Base-by-base conservation (phyloP, 805 yeast genomes). In the Brettanomyces custersianus region DNA sequence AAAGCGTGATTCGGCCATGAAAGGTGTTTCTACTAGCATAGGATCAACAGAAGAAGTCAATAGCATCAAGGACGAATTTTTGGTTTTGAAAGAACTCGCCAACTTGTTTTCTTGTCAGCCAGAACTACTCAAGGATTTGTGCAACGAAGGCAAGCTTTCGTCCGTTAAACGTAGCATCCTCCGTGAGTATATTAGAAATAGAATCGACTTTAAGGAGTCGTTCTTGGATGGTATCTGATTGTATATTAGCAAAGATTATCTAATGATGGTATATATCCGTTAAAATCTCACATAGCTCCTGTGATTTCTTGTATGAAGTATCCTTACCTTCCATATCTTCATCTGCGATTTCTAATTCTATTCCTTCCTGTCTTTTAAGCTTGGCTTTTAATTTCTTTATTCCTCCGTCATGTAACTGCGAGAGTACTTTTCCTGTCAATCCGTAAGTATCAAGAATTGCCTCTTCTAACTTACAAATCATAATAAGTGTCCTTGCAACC, bases 71-170 rank as follows among this genome's bases (percentile, higher is more conserved):
- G 68, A 44, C 9, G 46, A 45, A 4, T 55, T 50, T 31, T 38
- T 39, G 25, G 42, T 85, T 10, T 60, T 88, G 42, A 73, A 86
- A 52, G 95, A 87, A 46, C 71, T 88, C 41, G 86, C 90, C 22
- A 85, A 84, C 48, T 62, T 88, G 40, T 88, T 79, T 55, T 80
- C 94, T 0, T 94, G 85, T 13, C 92, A 83, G 51, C 81, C 90
- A 2, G 82, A 82, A 39, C 68, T 84, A 46, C 62, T 87, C 37
- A 77, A 77, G 43, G 82, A 94, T 1, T 66, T 87, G 49, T 76
- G 86, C 2, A 76, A 78, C 28, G 95, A 86, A 49, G 92, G 95
- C 1, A 85, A 78, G 46, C 63, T 87, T 42, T 76, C 79, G 2
- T 68, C 66, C 38, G 65, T 85, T 52, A 78, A 76, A 50, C 77